A percentile compares a stretch with the other conserved stretches of the same genome.
Conservation (phyloP, 2,329 filamentous ascomycete species). For the Aschersonia sp. region DNA sequence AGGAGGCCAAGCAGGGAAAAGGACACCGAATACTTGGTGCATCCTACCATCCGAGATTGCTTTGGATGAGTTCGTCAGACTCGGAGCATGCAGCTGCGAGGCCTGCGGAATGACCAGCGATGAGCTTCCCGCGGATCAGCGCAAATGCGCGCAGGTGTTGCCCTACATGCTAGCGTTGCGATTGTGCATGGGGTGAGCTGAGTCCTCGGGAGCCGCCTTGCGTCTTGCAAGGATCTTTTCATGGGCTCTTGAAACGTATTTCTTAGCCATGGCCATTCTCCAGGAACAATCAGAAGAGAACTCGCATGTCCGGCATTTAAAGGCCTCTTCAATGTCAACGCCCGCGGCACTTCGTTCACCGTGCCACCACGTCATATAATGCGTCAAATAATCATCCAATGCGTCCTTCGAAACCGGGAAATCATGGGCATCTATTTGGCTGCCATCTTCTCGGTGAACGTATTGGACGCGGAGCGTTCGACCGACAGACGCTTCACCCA, state of each 20-base stretch:
- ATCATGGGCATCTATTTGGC: slow-evolving; percentile 37
- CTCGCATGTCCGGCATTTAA: slow-evolving; percentile 76
- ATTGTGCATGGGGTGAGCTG: no score
- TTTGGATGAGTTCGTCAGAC: no score
- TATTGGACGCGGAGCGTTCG: slow-evolving; percentile 39
- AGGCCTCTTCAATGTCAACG: slow-evolving; percentile 71
- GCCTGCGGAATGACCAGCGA: no score
- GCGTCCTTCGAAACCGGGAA: slow-evolving; percentile 51
- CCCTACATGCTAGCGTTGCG: no score
- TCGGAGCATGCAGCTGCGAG: no score
- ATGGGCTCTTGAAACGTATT: not conserved
- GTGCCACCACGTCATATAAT: slow-evolving; percentile 77
- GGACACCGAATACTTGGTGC: no score
- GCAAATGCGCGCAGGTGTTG: no score
- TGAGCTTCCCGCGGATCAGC: no score
- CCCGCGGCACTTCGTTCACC: slow-evolving; percentile 59
- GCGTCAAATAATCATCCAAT: slow-evolving; percentile 50
- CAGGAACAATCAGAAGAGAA: slow-evolving; percentile 69
- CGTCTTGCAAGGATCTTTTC: slow-evolving; percentile 4
- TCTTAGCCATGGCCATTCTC: slow-evolving; percentile 55
- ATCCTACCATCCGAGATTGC: no score
- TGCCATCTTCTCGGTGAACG: slow-evolving; percentile 34
- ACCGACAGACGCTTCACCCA: slow-evolving; percentile 31
- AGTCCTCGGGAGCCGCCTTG: not conserved
- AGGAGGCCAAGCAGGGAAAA: no score